These are phyloP conservation scores for Collybia sp. DNA, from an alignment of 768 basidiomycete species.

Conservation along the genomic window DNA sequence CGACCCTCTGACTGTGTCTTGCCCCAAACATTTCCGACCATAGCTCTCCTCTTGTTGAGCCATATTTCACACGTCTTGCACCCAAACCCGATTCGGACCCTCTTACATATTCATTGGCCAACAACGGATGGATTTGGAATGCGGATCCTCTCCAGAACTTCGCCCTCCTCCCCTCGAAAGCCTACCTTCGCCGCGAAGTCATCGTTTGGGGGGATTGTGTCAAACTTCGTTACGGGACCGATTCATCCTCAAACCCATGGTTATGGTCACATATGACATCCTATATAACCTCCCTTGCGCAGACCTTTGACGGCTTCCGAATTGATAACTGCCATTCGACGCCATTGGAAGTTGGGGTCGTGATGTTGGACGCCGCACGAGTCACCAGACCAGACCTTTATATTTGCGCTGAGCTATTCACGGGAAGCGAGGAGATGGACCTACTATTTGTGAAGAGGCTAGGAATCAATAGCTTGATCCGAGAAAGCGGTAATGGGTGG, in stretches of 20 bases:
- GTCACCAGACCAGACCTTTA: slow-evolving; percentile 90
- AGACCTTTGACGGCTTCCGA: slow-evolving; percentile 90
- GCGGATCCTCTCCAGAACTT: slow-evolving; percentile 95
- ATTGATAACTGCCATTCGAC: slow-evolving; percentile 99
- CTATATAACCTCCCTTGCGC: slow-evolving; percentile 80
- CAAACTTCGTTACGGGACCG: slow-evolving; percentile 89
- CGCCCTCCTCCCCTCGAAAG: slow-evolving; percentile 86
- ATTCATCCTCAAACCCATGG: slow-evolving; percentile 84
- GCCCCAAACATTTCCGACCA: neutral
- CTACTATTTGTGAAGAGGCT: slow-evolving; percentile 85
- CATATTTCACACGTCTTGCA: slow-evolving; percentile 84
- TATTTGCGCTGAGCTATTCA: slow-evolving; percentile 95
- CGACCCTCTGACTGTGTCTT: slow-evolving; percentile 2
- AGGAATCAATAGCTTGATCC: slow-evolving; percentile 89
- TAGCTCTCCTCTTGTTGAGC: slow-evolving; percentile 83
- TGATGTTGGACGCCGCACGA: slow-evolving; percentile 88
- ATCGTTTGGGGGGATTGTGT: slow-evolving; percentile 99
- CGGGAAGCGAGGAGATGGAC: slow-evolving; percentile 93
- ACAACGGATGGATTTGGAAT: slow-evolving; percentile 99
- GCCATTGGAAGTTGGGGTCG: slow-evolving; percentile 93
- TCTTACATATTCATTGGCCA: slow-evolving; percentile 78
- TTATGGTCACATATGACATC: slow-evolving; percentile 88
- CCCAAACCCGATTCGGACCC: slow-evolving; percentile 38
- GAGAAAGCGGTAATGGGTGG: slow-evolving; percentile 91
- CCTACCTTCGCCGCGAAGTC: slow-evolving; percentile 92